Base-by-base conservation (phyloP, 257 asterid genomes). In the Rhazya stricta region DNA sequence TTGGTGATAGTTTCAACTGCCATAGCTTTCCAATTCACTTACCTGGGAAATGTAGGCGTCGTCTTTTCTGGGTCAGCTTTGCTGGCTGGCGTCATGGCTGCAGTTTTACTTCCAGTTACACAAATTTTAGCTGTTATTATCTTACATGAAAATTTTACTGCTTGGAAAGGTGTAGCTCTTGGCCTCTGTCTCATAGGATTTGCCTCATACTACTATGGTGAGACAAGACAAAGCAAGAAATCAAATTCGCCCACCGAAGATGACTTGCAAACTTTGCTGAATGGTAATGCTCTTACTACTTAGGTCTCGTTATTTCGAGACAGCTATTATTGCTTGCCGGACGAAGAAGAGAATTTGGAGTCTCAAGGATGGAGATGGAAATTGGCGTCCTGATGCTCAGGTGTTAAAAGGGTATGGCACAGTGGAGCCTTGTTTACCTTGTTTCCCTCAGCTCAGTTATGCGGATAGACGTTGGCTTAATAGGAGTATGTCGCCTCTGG, bases 131-230 rank as follows among this genome's bases (percentile, higher is more conserved):
- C 61, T 2, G 73, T 75, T 12, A 18, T 75, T 30, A 48, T 45
- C 6, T 75, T 43, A 53, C 60, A 66, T 4, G 78, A 75, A 34
- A 75, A 36, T 6, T 65, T 75, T 65, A 15, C 34, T 15, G 62
- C 36, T 21, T 73, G 67, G 65, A 75, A 75, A 27, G 73, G 50
- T 27, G 51, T 75, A 19, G 13, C 78, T 18, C 78, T 75, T 75
- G 46, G 8, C 39, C 73, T 75, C 15, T 50, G 56, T 50, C 56
- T 50, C 3, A 5, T 50, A 2, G 56, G 56, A 1, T 13, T 50
- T 2, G 56, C 23, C 23, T 1, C 5, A 15, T 50, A 50, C 56
- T 50, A 50, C 23, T 18, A 50, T 50, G 56, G 56, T n/a, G 56
- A 50, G 56, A 50, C 16, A 15, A 50, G 5, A 16, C 56, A 15